A percentile compares a stretch with the other conserved stretches of the same genome.
phyloP scores from a whole-genome alignment of 2,329 filamentous ascomycete genomes.

The Plenodomus lindquistii region DNA sequence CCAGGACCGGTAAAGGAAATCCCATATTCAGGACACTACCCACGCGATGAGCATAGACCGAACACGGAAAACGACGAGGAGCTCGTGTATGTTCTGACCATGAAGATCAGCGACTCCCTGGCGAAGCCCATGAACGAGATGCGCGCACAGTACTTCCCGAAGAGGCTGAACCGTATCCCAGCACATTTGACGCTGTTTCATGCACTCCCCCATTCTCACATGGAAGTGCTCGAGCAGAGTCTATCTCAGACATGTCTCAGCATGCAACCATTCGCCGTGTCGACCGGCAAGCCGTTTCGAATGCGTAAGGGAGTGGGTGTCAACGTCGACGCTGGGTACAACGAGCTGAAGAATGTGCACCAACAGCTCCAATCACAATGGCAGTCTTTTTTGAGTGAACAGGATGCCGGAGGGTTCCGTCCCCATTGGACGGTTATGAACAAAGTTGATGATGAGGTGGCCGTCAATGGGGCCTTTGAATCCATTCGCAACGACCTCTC shows the following conservation, averaged over 20 bases:
- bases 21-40: slow-evolving; percentile 2
- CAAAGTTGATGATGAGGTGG: slow-evolving; percentile 49
- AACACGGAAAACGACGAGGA: slow-evolving; percentile 38
- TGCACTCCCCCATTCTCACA: slow-evolving; percentile 48
- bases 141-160: slow-evolving; percentile 48
- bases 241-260: slow-evolving; percentile 33
- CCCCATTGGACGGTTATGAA: slow-evolving; percentile 55
- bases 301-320: slow-evolving; percentile 50
- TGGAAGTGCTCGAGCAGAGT: slow-evolving; percentile 39
- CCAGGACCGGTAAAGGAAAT: slow-evolving; percentile 12
- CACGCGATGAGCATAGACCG: slow-evolving; percentile 31
- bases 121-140: slow-evolving; percentile 46
- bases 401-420: slow-evolving; percentile 47
- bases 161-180: slow-evolving; percentile 47
- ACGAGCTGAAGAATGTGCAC: slow-evolving; percentile 42
- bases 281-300: slow-evolving; percentile 45
- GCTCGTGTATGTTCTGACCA: slow-evolving; percentile 49
- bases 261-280: slow-evolving; percentile 43
- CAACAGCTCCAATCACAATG: slow-evolving; percentile 41
- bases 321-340: slow-evolving; percentile 37
- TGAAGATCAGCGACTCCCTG: slow-evolving; percentile 45
- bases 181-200: slow-evolving; percentile 54
- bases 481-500: slow-evolving; percentile 39
- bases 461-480: slow-evolving; percentile 43
- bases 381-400: slow-evolving; percentile 47